Conservation (phyloP, 2,329 filamentous ascomycete genomes). For the Clonostachys chloroleuca region DNA sequence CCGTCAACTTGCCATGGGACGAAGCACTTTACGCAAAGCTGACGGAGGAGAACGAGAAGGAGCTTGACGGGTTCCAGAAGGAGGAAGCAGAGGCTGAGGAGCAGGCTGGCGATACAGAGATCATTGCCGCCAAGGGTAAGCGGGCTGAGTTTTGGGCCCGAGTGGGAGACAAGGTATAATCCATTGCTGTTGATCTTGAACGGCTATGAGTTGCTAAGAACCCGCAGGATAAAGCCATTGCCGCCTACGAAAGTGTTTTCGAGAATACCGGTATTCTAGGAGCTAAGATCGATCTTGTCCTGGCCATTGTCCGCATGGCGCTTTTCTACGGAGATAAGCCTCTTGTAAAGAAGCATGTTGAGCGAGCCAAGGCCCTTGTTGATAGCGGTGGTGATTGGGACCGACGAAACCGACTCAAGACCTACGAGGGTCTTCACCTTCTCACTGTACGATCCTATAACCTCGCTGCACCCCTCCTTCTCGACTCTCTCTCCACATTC, state of each 20-base stretch:
- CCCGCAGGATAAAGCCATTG: slow-evolving; percentile 85
- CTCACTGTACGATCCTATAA: slow-evolving; percentile 90
- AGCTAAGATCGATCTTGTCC: slow-evolving; percentile 93
- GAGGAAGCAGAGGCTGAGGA: slow-evolving; percentile 92
- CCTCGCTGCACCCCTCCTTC: slow-evolving; percentile 82
- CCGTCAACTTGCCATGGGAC: slow-evolving; percentile 80
- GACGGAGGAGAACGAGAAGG: slow-evolving; percentile 71
- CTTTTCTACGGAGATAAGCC: slow-evolving; percentile 94
- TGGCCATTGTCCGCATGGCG: slow-evolving; percentile 92
- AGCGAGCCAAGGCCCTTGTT: slow-evolving; percentile 83
- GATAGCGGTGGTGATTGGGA: slow-evolving; percentile 98
- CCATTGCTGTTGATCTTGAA: not conserved
- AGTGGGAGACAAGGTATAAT: slow-evolving; percentile 84
- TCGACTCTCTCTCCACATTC: slow-evolving; percentile 96
- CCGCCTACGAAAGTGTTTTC: slow-evolving; percentile 86
- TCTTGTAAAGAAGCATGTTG: slow-evolving; percentile 89
- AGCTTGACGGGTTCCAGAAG: slow-evolving; percentile 73
- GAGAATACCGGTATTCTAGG: slow-evolving; percentile 97
- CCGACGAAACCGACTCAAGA: slow-evolving; percentile 95
- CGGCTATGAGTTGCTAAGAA: not conserved
- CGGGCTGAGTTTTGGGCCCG: slow-evolving; percentile 93
- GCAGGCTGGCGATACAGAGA: slow-evolving; percentile 93
- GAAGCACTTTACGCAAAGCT: slow-evolving; percentile 78
- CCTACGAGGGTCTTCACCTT: slow-evolving; percentile 91
- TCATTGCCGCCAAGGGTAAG: slow-evolving; percentile 89